Base-by-base conservation (phyloP, 2,329 filamentous ascomycete species). In the Paecilomyces fulvus region DNA sequence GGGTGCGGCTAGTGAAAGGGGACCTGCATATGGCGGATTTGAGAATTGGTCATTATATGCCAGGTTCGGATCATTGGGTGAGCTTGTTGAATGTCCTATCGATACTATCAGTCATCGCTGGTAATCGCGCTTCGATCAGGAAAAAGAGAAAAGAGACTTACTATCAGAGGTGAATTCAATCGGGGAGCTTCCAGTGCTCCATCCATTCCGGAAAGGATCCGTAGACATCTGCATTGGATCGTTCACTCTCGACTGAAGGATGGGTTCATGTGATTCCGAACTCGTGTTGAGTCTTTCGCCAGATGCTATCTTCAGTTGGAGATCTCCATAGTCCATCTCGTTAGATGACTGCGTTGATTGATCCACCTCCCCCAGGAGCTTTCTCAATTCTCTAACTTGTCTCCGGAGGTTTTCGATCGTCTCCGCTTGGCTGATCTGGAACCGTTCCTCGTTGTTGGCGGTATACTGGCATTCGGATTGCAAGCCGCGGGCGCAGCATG, bases 341-440 rank as follows among this genome's bases (percentile, higher is more conserved):
- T n/a, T 7, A 28, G 31, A 12, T 12, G 23, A 49, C 50, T 55
- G 43, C 12, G 43, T 14, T 43, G 46, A 33, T 43, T 57, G 52
- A 49, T 57, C 52, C 9, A 25, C 30, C 33, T 56, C 53, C 3
- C 28, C 53, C 37, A 57, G 30, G 21, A 28, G 33, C 30, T 55
- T 49, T 21, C 57, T 60, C 12, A 60, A 51, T n/a, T 30, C 48
- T 17, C 55, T 57, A 52, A 69, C 57, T 48, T 69, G 65, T 20
- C 62, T 61, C 14, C 66, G 63, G 30, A 69, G 52, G 11, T 59
- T 61, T 20, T 67, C 57, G 33, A 69, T 69, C 23, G 66, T 61
- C 30, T 67, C 76, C 43, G 80, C 74, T 64, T 84, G 79, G 78
- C 86, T 84, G 49, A 86, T 78, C 58, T 81, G 77, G 70, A 86